Base-by-base conservation (phyloP, 192 early-diverging fungal species). In the Glomus cerebriforme region DNA sequence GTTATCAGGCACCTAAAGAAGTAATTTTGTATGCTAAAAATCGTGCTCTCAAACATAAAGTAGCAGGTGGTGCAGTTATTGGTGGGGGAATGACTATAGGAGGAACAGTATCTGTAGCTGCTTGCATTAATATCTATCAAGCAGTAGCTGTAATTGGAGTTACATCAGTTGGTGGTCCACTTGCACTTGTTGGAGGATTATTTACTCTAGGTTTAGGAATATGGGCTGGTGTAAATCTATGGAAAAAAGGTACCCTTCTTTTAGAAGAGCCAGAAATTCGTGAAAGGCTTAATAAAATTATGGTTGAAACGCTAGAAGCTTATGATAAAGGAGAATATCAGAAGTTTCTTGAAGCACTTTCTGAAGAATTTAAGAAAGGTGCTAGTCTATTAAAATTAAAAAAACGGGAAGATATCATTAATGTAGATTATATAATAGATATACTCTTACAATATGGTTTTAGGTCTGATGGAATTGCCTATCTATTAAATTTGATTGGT, bases 261-360 rank as follows among this genome's bases (percentile, higher is more conserved):
- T 31, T 31, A 31, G 13, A 19, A 4, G 29, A 32, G 2, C 63
- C 63, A 65, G 17, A 31, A 65, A 65, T 31, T 65, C 63, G 60
- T 62, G 19, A 64, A 64, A 64, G 31, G 0, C 63, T 64, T 17
- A 64, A 64, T 64, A 12, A 64, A 31, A 64, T 64, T 2, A 64
- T 64, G 29, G 17, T n/a, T 1, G 6, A 64, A 31, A 22, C 63
- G 13, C 12, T 64, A 64, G 27, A 12, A 31, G 63, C 63, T 64
- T 64, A 64, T 64, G 29, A 64, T 64, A 22, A 64, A 64, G 63
- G 63, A 8, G 24, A 64, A 6, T 31, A 64, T 64, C 63, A 64
- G 29, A n/a, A 2, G 29, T 7, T 64, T 64, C 3, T 64, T 7
- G 10, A 31, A 1, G 24, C n/a, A 17, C 63, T 64, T 32, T 27